phyloP scores from a whole-genome alignment of 2,329 filamentous ascomycete species.

The Lachnellula occidentalis region DNA sequence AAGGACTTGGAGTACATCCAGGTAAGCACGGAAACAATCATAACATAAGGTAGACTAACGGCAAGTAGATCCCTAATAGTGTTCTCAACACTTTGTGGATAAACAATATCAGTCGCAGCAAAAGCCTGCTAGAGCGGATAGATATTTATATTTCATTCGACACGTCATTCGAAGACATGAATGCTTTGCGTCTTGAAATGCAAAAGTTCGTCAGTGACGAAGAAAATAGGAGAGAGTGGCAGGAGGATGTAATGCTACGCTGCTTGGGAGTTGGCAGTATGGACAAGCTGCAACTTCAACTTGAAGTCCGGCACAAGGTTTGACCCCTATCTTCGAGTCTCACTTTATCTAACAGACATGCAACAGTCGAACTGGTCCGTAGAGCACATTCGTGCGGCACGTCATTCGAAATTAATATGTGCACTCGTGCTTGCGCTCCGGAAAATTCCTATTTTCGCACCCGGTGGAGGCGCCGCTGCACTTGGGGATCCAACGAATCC shows the following conservation, averaged over 20 bases:
- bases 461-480: conserved; percentile 54
- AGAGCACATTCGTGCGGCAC: conserved; percentile 67
- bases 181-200: conserved; percentile 75
- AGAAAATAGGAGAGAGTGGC: conserved; percentile 84
- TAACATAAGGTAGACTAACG: not conserved
- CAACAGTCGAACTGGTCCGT: conserved; percentile 75
- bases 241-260: conserved; percentile 70
- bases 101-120: conserved; percentile 83
- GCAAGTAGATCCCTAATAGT: conserved; percentile 66
- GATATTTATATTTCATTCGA: conserved; percentile 73
- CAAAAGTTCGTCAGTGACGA: conserved; percentile 62
- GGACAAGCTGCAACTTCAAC: conserved; percentile 74
- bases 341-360: not conserved
- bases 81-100: conserved; percentile 82
- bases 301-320: conserved; percentile 70
- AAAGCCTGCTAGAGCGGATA: conserved; percentile 76
- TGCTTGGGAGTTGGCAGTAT: conserved; percentile 74
- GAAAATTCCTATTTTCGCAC: conserved; percentile 74
- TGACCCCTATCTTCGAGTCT: not conserved
- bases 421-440: conserved; percentile 76
- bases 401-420: conserved; percentile 91
- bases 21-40: not conserved
- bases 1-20: conserved; percentile 33
- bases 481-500: conserved; percentile 61
- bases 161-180: conserved; percentile 80